Conservation (phyloP, 768 basidiomycete species). For the Ephemerocybe angulata region DNA sequence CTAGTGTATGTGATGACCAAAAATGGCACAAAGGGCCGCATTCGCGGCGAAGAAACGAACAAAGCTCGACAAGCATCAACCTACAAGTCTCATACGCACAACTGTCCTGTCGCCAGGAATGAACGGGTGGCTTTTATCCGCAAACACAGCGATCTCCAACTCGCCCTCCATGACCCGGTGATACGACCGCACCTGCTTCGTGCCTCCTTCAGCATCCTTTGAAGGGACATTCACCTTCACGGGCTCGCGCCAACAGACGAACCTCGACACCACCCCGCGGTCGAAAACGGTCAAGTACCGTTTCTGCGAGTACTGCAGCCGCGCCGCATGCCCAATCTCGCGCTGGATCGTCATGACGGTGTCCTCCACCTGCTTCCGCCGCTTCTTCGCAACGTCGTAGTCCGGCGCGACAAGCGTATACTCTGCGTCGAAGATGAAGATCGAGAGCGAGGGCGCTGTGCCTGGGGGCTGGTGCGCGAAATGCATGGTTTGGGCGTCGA, state of each 20-base stretch:
- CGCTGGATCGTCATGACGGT: constrained; percentile 28
- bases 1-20: neutral
- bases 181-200: constrained; percentile 23
- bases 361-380: constrained; percentile 27
- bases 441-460: constrained; percentile 11
- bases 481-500: constrained; percentile 34
- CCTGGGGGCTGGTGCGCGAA: constrained; percentile 22
- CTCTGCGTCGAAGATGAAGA: constrained; percentile 50
- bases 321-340: constrained; percentile 31
- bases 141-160: constrained; percentile 48
- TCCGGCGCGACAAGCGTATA: constrained; percentile 43
- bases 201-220: constrained; percentile 11
- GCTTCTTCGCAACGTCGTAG: constrained; percentile 29
- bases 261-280: constrained; percentile 35
- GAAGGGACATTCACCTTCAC: constrained; percentile 2
- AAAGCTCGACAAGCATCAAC: too few species aligned
- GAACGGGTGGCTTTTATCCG: constrained; percentile 49
- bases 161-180: constrained; percentile 45
- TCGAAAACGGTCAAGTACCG: constrained; percentile 28
- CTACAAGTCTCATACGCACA: constrained; percentile 50
- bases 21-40: neutral
- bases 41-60: neutral
- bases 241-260: constrained; percentile 26
- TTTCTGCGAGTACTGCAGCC: constrained; percentile 35
- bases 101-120: constrained; percentile 54